A percentile compares a stretch with the other conserved stretches of the same genome.
Conservation (phyloP, 1,139 yeast genomes). For the Suhomyces chickasaworum region DNA sequence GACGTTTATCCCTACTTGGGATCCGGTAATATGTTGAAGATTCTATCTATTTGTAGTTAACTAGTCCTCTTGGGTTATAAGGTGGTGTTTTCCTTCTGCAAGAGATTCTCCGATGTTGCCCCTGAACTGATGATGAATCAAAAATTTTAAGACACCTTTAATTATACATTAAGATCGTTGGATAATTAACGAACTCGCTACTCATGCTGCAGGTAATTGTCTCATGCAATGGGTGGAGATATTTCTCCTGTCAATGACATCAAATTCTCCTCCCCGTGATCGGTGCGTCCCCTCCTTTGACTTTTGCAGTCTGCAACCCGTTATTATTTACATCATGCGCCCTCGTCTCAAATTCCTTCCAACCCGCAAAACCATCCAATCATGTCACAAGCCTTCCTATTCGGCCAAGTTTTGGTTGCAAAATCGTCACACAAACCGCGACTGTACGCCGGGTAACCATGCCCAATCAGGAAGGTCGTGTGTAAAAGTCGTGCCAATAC, state of each 20-base stretch:
- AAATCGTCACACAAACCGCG: constrained; percentile 10
- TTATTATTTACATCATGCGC: constrained; percentile 1
- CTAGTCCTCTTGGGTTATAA: too few relatives aligned
- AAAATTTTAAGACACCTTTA: too few relatives aligned
- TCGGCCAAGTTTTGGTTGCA: constrained; percentile 11
- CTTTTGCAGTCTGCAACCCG: constrained; percentile 1
- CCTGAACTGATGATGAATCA: too few relatives aligned
- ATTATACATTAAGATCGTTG: too few relatives aligned
- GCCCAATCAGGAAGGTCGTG: constrained; percentile 13
- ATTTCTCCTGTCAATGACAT: not conserved
- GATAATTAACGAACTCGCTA: not conserved
- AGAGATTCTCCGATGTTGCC: too few relatives aligned
- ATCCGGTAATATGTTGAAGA: too few relatives aligned
- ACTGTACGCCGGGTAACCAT: constrained; percentile 9
- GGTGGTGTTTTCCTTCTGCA: too few relatives aligned
- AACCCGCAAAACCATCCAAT: constrained; percentile 1
- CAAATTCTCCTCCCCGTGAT: not conserved
- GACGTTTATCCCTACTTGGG: too few relatives aligned
- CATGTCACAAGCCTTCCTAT: not conserved
- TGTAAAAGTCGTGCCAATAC: constrained; percentile 11
- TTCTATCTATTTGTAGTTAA: too few relatives aligned
- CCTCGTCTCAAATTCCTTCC: not conserved
- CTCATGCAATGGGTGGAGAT: not conserved
- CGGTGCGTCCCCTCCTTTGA: not conserved
- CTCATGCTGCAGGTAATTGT: not conserved